phyloP scores from a whole-genome alignment of 805 yeast genomes.

The Barnettozyma wickerhamii region DNA sequence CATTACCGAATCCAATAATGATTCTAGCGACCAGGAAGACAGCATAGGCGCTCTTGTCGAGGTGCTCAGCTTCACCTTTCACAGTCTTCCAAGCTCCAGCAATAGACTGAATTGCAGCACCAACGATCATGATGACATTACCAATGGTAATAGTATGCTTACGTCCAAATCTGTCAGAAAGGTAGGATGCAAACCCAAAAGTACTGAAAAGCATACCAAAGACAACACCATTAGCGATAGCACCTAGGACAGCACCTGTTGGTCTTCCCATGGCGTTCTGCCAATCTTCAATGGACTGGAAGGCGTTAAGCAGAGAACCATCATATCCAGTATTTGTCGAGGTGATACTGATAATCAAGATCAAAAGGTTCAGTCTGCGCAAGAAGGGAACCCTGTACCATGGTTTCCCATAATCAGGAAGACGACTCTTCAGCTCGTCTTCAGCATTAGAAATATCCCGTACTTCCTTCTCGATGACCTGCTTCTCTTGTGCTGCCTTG shows the following conservation, averaged over 20 bases:
- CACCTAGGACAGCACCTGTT: slow-evolving; percentile 35
- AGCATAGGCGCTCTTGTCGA: slow-evolving; percentile 5
- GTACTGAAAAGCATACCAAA: slow-evolving; percentile 35
- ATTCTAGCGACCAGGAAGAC: slow-evolving; percentile 30
- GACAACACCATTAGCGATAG: slow-evolving; percentile 34
- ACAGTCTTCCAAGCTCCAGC: slow-evolving; percentile 25
- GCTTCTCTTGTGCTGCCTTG: no score
- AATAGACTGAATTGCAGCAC: slow-evolving; percentile 10
- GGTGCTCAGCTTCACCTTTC: not conserved
- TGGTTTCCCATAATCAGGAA: slow-evolving; percentile 15
- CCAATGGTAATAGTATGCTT: slow-evolving; percentile 22
- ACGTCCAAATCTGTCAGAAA: slow-evolving; percentile 40
- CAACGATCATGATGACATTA: slow-evolving; percentile 17
- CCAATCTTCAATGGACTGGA: slow-evolving; percentile 41
- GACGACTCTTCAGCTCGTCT: no score
- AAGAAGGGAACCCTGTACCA: slow-evolving; percentile 37
- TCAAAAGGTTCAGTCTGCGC: slow-evolving; percentile 29
- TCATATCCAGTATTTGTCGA: slow-evolving; percentile 45
- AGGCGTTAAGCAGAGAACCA: slow-evolving; percentile 45
- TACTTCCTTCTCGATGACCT: no score
- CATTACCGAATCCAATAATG: slow-evolving; percentile 43
- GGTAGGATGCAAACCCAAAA: slow-evolving; percentile 25
- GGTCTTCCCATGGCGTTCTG: slow-evolving; percentile 34
- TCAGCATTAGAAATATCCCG: no score
- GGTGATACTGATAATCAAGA: slow-evolving; percentile 39